Conservation (phyloP, 768 basidiomycete genomes). For the Clavulina sp. region DNA sequence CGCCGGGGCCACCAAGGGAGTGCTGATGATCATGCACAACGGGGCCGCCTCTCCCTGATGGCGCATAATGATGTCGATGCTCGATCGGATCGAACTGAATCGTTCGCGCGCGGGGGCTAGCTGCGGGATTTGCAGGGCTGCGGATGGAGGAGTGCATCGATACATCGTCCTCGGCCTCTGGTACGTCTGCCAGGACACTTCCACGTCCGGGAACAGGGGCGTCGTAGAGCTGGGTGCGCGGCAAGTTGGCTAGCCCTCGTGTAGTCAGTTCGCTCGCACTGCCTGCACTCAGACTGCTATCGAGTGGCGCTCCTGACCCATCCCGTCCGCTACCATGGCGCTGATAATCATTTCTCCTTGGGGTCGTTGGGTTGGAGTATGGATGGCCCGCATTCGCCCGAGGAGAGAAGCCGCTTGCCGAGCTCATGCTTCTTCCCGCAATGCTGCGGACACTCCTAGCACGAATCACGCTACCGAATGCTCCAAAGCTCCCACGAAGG, state of each 20-base stretch:
- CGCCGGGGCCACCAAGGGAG: too few species aligned
- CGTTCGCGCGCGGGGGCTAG: too few species aligned
- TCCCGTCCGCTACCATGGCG: slow-evolving; percentile 15
- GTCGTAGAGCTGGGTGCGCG: slow-evolving; percentile 77
- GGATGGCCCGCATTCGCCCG: slow-evolving; percentile 17
- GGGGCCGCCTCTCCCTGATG: too few species aligned
- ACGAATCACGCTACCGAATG: slow-evolving; percentile 75
- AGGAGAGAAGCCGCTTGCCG: slow-evolving; percentile 23
- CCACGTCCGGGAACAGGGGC: slow-evolving; percentile 50
- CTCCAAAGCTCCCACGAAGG: slow-evolving; percentile 77
- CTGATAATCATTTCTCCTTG: slow-evolving; percentile 9
- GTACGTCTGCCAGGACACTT: too few species aligned
- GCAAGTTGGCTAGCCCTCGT: slow-evolving; percentile 30
- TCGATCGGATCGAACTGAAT: too few species aligned
- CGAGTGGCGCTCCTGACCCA: slow-evolving; percentile 12
- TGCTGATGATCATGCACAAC: too few species aligned
- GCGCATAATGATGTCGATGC: too few species aligned
- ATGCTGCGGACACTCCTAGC: slow-evolving; percentile 16
- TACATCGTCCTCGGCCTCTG: too few species aligned
- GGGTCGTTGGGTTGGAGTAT: slow-evolving; percentile 14
- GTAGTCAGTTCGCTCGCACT: slow-evolving; percentile 14
- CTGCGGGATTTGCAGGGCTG: too few species aligned
- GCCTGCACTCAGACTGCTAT: slow-evolving; percentile 4
- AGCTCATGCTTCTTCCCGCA: slow-evolving; percentile 31
- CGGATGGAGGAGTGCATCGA: too few species aligned